These are phyloP conservation scores for Apiospora sp. DNA, from an alignment of 2,329 filamentous ascomycete species.

Conservation along the genomic window DNA sequence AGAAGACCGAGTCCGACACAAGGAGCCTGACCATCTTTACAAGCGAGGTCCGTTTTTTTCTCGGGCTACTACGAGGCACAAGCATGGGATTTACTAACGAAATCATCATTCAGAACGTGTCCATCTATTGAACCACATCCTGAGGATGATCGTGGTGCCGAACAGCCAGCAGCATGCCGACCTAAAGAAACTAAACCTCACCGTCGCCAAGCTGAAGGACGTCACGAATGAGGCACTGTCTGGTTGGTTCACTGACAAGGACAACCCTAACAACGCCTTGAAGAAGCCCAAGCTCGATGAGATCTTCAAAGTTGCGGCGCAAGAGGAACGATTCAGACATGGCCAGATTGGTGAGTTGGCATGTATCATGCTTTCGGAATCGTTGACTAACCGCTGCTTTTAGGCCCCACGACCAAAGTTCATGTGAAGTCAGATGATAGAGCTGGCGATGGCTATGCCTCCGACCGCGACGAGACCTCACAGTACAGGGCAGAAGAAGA, in stretches of 20 bases:
- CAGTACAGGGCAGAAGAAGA: constrained; percentile 52
- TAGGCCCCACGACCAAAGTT: constrained; percentile 48
- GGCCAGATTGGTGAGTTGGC: constrained; percentile 63
- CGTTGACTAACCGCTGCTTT: constrained; percentile 17
- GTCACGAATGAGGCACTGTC: constrained; percentile 66
- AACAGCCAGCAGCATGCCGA: constrained; percentile 57
- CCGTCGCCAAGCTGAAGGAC: constrained; percentile 64
- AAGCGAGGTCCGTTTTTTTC: constrained; percentile 63
- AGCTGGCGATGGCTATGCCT: constrained; percentile 54
- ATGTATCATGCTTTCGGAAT: neutral
- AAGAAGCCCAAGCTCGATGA: constrained; percentile 66
- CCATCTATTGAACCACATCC: constrained; percentile 65
- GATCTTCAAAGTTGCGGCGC: constrained; percentile 67
- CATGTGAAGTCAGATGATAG: constrained; percentile 63
- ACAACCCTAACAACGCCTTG: constrained; percentile 58
- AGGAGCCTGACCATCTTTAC: constrained; percentile 76
- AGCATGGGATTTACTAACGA: constrained; percentile 25
- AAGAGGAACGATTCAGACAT: constrained; percentile 63
- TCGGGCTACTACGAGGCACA: neutral
- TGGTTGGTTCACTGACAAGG: constrained; percentile 65
- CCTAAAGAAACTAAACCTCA: constrained; percentile 61
- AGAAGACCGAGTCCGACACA: constrained; percentile 68
- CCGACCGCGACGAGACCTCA: constrained; percentile 55
- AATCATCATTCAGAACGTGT: constrained; percentile 58
- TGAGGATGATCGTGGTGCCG: constrained; percentile 64